phyloP scores from a whole-genome alignment of 2,329 filamentous ascomycete genomes.

The Botrytis squamosa region DNA sequence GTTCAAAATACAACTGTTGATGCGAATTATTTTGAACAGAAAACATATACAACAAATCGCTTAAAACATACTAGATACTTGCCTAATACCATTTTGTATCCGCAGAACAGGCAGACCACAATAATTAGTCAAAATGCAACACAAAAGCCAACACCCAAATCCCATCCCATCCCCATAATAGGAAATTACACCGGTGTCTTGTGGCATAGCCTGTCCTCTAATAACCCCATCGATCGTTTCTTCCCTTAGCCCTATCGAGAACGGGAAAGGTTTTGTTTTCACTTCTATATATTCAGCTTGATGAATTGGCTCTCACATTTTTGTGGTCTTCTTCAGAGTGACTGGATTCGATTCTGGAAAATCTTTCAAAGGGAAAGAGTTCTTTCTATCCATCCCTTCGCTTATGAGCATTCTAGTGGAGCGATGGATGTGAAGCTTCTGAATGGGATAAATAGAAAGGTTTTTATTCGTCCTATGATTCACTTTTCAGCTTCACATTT shows the following conservation, averaged over 20 bases:
- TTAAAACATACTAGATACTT: neutral
- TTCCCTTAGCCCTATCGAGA: neutral
- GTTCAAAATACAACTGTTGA: neutral
- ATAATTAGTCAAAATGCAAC: neutral
- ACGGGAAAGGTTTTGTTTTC: neutral
- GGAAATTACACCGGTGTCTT: neutral
- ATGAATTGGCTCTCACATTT: neutral
- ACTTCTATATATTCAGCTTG: neutral
- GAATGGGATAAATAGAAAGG: neutral
- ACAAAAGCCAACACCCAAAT: neutral
- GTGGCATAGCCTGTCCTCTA: neutral
- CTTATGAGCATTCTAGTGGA: neutral
- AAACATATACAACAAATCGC: neutral
- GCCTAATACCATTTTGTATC: neutral
- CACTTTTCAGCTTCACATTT: neutral
- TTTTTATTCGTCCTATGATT: neutral
- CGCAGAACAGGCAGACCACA: neutral
- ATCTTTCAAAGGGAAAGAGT: neutral
- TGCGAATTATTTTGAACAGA: neutral
- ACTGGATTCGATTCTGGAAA: neutral
- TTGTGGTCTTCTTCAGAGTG: neutral
- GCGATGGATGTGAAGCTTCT: neutral
- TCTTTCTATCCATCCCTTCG: neutral
- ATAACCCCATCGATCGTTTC: neutral
- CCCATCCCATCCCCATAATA: neutral